Evolutionary conservation across 2,329 filamentous ascomycete species (phyloP), one percentile per base, ranked within the genome.

Genomic region (Trichoderma guizhouense): DNA sequence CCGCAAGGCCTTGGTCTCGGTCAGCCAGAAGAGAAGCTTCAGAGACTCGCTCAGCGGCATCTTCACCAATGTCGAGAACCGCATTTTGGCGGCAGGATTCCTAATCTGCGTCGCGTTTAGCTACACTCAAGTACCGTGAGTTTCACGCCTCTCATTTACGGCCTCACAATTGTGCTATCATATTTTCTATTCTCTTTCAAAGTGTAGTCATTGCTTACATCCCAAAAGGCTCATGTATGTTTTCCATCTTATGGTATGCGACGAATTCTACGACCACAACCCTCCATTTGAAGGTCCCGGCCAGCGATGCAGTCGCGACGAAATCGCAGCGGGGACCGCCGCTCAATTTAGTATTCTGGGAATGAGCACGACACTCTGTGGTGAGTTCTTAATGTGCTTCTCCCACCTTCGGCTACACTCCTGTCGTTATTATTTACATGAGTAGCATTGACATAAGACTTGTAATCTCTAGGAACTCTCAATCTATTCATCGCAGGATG

Each of bases 181-280:
- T 6, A 18, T 18, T 21, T 2, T 26, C 11, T 11, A 3, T 4
- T 34, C 2, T 32, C 26, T 32, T 43, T 43, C 14, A 7, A 24
- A n/a, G n/a, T 26, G 4, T 5, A 18, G n/a, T 4, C 14, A 15
- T 3, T 57, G 30, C 72, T 76, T 32, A 79, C 43, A 5, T 0
- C 30, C 1, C 21, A 5, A 8, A 14, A 83, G 84, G 4, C 80
- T 87, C 5, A 81, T 92, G 60, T 92, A 91, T 79, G 89, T 91
- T 28, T 92, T 93, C 75, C 89, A 90, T 71, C 78, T 92, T 2
- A 93, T 93, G 90, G 89, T 89, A 64, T 93, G 91, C 79, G 89
- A 93, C 69, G 86, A 87, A 66, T 93, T 89, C 78, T 93, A 93
- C 79, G 82, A 84, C 43, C 82, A 82, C 3, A 87, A 92, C 76